Conservation (phyloP, 305 asterid species). For the Solanum hybrid region DNA sequence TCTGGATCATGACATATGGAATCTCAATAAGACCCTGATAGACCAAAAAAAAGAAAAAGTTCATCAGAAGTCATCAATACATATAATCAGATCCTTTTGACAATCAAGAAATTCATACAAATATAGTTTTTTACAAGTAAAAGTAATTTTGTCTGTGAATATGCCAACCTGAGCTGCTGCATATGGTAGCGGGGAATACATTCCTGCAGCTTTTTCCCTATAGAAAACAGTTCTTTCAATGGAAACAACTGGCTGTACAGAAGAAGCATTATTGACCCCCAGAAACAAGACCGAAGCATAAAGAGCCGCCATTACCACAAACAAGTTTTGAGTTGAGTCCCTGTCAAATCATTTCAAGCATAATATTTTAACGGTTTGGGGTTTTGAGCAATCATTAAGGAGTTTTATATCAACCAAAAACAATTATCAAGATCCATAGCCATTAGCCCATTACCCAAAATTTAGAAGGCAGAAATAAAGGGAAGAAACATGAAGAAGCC, state of each 20-base stretch:
- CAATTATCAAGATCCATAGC: neutral
- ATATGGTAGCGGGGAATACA: conserved; percentile 64
- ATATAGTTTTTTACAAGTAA: neutral
- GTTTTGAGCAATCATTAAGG: neutral
- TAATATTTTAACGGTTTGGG: neutral
- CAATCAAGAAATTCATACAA: neutral
- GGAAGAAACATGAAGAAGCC: neutral
- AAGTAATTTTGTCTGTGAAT: neutral
- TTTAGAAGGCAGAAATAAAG: neutral
- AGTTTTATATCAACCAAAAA: neutral
- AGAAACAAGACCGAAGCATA: conserved; percentile 61
- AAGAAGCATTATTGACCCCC: conserved; percentile 77
- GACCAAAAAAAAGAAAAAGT: neutral
- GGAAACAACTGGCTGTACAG: conserved; percentile 74
- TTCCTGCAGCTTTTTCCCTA: conserved; percentile 82
- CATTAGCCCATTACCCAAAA: neutral
- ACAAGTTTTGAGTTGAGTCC: conserved; percentile 58
- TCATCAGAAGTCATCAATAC: neutral
- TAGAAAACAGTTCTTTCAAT: conserved; percentile 84
- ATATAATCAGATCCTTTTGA: neutral
- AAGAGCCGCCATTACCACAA: conserved; percentile 70
- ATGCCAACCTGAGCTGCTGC: conserved; percentile 66
- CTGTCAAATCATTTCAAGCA: conserved; percentile 27
- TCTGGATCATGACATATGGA: conserved; percentile 64
- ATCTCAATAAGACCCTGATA: conserved; percentile 74